Base-by-base conservation (phyloP, 345 rosid genomes). In the Citrus maxima region DNA sequence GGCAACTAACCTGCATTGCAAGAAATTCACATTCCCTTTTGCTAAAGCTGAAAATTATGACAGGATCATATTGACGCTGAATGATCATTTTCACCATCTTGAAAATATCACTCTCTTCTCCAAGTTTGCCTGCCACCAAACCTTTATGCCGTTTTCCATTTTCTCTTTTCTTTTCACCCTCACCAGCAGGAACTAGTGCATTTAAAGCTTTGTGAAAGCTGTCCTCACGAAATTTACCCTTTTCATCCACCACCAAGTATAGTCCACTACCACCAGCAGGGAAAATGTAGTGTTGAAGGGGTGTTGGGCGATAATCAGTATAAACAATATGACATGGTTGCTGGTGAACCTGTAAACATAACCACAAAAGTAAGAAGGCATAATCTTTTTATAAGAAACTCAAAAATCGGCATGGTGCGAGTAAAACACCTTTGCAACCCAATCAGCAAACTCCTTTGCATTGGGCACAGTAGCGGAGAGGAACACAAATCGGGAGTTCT, bases 281-380 rank as follows among this genome's bases (percentile, higher is more conserved):
- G 79, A 94, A 96, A 75, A 96, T 80, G 80, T 96, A 96, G 82
- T 96, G 99, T 84, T 93, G 97, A 82, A 96, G 97, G 22, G 99
- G 99, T 65, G 99, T 96, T 73, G 99, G 99, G 60, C 98, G 92
- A 88, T 96, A 96, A 85, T 96, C 99, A 7, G 99, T 96, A 86
- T 96, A 96, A 64, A 96, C 98, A 81, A 96, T 96, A 86, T 94
- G 97, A 81, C 99, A 96, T 19, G 99, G 99, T 77, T 94, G 99
- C 63, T 80, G 85, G 85, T 96, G 99, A 69, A 96, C 98, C 99
- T 96, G 90, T 64, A 88, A 46, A 65, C 58, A 67, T 49, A 59
- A 73, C 40, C 72, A 75, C 14, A 25, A 71, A 64, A 72, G 72
- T 69, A 60, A 82, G 78, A 65, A 82, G 61, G 68, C 18, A 80